phyloP scores from a whole-genome alignment of 148 eudicot genomes.

The Chenopodium formosanum region DNA sequence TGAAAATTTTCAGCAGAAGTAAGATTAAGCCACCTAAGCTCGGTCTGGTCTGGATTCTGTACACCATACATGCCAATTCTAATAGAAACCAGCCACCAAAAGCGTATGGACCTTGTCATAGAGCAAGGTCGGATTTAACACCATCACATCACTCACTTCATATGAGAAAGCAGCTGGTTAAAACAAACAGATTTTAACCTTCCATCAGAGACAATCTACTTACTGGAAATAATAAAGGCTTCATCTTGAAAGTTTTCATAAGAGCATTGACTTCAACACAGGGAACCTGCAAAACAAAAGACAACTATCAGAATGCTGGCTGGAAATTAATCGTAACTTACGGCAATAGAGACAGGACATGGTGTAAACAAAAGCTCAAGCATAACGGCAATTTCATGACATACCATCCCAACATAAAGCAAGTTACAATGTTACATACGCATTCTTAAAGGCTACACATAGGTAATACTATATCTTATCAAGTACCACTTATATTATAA shows the following conservation, averaged over 20 bases:
- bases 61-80: not conserved
- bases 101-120: not conserved
- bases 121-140: not conserved
- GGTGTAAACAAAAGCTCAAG: conserved; percentile 5
- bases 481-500: not conserved
- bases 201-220: conserved; percentile 11
- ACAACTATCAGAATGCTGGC: not conserved
- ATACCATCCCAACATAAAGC: not conserved
- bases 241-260: conserved; percentile 96
- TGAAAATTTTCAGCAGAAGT: not conserved
- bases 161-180: not conserved
- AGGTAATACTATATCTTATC: not conserved
- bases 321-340: not conserved
- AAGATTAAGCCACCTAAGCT: not conserved
- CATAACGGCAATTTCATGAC: not conserved
- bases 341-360: conserved; percentile 1
- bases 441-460: not conserved
- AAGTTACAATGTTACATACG: not conserved
- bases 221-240: conserved; percentile 90
- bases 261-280: conserved; percentile 95
- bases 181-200: conserved; percentile 3
- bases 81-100: not conserved
- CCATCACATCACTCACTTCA: not conserved
- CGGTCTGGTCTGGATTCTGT: not conserved
- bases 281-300: conserved; percentile 62